Base-by-base conservation (phyloP, 805 yeast species). In the Candida andamanensis region DNA sequence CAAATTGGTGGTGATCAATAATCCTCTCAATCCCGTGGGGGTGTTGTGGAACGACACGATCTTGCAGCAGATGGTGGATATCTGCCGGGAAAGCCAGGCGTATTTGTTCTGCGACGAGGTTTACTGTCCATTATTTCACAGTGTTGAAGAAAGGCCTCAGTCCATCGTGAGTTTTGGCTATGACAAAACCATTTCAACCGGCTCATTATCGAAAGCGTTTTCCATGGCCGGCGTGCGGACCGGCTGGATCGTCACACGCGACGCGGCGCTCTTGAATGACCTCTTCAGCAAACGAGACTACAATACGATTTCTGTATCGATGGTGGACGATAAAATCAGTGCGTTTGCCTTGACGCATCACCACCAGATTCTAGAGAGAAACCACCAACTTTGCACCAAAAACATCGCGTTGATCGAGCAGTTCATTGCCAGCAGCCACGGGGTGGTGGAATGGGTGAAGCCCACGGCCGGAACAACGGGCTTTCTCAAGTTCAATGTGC, bases 201-300 rank as follows among this genome's bases (percentile, higher is more conserved):
- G 72, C 3, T 71, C 77, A 5, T 63, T 65, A 56, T 71, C 77
- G n/a, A 74, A 73, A 44, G 74, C 76, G 3, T 73, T 63, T 41
- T 59, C 76, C 1, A 49, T 70, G 29, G 78, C 79, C 6, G 79
- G 79, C 4, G 50, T 72, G 17, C 50, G 79, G 28, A 30, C 72
- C 15, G 78, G 80, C 5, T 74, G 79, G 79, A 50, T 72, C 8
- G 68, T 60, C 4, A 46, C 69, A 6, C 50, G 53, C 18, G 60
- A 67, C 43, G 31, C 32, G 14, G 34, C 33, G 3, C 37, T 67
- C 4, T 34, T 65, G 12, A 37, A 47, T 10, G 58, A 51, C 26
- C 54, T 70, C 15, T 49, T 52, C 15, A 50, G 60, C 9, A 58
- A 67, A 31, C 55, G 78, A 39, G 77, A 72, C 45, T 74, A 67